phyloP scores from a whole-genome alignment of 192 early-diverging fungal species.

The Coemansia sp. region DNA sequence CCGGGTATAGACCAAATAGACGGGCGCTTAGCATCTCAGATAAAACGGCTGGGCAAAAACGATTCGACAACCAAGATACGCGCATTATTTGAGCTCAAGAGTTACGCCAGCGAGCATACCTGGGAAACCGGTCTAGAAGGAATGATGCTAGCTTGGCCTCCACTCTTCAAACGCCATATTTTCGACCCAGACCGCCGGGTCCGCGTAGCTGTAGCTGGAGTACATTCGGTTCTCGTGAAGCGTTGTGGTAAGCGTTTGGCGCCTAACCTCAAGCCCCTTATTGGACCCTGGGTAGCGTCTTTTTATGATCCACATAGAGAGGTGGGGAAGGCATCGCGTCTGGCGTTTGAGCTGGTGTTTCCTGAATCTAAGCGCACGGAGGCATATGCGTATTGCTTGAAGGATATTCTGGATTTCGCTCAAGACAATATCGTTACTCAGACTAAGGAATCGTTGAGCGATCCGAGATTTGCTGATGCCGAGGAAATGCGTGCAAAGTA shows the following conservation, averaged over 20 bases:
- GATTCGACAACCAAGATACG: conserved; percentile 87
- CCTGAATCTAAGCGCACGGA: conserved; percentile 74
- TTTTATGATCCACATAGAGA: conserved; percentile 86
- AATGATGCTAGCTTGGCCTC: conserved; percentile 51
- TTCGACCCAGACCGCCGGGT: conserved; percentile 88
- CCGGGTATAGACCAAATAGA: conserved; percentile 58
- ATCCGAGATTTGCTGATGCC: conserved; percentile 37
- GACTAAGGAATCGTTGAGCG: conserved; percentile 81
- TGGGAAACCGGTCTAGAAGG: conserved; percentile 57
- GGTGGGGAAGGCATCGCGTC: conserved; percentile 63
- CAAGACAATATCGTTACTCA: conserved; percentile 72
- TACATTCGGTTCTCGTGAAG: conserved; percentile 71
- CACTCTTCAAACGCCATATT: conserved; percentile 29
- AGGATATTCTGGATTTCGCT: conserved; percentile 73
- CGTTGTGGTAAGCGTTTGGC: conserved; percentile 76
- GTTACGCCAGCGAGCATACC: conserved; percentile 57
- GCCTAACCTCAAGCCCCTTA: conserved; percentile 76
- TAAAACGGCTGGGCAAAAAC: conserved; percentile 86
- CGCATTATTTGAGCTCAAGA: conserved; percentile 80
- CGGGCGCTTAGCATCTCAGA: conserved; percentile 67
- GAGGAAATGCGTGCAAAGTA: conserved; percentile 50
- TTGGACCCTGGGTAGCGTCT: conserved; percentile 82
- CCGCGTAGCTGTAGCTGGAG: conserved; percentile 65
- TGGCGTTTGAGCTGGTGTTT: conserved; percentile 71
- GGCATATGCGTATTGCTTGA: conserved; percentile 76